Conservation (phyloP, 257 asterid species). For the Knoxia roxburghii region DNA sequence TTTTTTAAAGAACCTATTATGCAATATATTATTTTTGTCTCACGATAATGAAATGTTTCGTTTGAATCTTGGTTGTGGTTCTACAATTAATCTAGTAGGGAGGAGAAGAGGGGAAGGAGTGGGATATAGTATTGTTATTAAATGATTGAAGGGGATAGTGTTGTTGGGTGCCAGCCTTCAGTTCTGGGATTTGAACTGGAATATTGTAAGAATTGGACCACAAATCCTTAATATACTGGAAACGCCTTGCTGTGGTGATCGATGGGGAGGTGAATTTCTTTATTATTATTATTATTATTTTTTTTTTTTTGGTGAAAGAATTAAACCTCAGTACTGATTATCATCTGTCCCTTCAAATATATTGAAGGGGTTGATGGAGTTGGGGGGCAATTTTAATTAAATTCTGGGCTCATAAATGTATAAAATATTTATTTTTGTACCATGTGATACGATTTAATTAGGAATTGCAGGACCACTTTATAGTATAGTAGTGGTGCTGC, state of each 20-base stretch:
- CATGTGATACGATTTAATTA: conserved; percentile 20
- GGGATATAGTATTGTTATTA: too few species aligned
- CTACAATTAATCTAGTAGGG: too few species aligned
- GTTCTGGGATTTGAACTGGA: conserved; percentile 16
- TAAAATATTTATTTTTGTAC: not conserved
- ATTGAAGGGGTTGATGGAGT: conserved; percentile 14
- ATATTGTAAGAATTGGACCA: conserved; percentile 34
- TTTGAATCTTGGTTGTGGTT: too few species aligned
- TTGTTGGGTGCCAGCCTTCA: not conserved
- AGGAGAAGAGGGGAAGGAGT: too few species aligned
- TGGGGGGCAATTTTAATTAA: conserved; percentile 7
- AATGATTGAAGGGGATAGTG: not conserved
- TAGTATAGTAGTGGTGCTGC: not conserved
- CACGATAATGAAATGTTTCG: too few species aligned
- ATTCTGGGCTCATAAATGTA: conserved; percentile 19
- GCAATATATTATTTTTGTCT: too few species aligned
- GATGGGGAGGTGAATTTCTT: conserved; percentile 13
- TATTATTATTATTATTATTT: too few species aligned
- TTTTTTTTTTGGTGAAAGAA: not conserved
- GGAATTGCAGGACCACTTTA: conserved; percentile 22
- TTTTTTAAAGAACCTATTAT: too few species aligned
- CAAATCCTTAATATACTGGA: conserved; percentile 21
- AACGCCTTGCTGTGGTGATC: not conserved
- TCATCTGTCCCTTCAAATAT: conserved; percentile 23
- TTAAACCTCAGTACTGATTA: conserved; percentile 8